Evolutionary conservation across 345 rosid species (phyloP).

Genomic region (Populus tremula): DNA sequence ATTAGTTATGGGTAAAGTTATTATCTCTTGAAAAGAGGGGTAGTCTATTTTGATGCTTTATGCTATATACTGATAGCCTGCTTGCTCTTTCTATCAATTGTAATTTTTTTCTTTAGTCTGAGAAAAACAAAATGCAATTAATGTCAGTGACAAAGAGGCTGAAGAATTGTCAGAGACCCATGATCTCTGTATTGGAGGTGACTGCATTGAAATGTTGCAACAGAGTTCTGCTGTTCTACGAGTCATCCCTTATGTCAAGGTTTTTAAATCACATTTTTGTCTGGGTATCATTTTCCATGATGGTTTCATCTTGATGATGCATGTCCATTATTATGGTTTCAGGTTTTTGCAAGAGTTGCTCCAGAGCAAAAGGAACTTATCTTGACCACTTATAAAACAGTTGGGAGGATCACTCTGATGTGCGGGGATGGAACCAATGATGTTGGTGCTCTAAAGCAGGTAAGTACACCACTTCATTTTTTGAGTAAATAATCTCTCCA

Average conservation of each 20-base stretch:
- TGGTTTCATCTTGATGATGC: constrained; percentile 12
- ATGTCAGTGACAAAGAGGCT: constrained; percentile 73
- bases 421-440: constrained; percentile 99
- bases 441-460: constrained; percentile 99
- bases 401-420: constrained; percentile 91
- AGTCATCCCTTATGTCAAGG: constrained; percentile 94
- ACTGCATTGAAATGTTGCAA: constrained; percentile 89
- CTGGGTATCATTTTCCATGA: constrained; percentile 7
- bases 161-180: constrained; percentile 68
- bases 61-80: neutral
- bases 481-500: neutral
- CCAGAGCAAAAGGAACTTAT: constrained; percentile 98
- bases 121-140: constrained; percentile 17
- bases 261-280: constrained; percentile 22
- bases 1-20: constrained; percentile 57
- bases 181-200: constrained; percentile 98
- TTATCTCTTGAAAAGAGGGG: neutral
- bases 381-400: constrained; percentile 82
- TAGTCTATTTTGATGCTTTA: neutral
- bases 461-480: constrained; percentile 11
- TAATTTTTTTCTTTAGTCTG: constrained; percentile 11
- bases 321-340: constrained; percentile 10
- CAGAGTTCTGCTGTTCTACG: constrained; percentile 68
- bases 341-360: constrained; percentile 99
- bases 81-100: neutral